Evolutionary conservation across 768 basidiomycete species (phyloP).

Genomic region (Kwoniella dejecticola): DNA sequence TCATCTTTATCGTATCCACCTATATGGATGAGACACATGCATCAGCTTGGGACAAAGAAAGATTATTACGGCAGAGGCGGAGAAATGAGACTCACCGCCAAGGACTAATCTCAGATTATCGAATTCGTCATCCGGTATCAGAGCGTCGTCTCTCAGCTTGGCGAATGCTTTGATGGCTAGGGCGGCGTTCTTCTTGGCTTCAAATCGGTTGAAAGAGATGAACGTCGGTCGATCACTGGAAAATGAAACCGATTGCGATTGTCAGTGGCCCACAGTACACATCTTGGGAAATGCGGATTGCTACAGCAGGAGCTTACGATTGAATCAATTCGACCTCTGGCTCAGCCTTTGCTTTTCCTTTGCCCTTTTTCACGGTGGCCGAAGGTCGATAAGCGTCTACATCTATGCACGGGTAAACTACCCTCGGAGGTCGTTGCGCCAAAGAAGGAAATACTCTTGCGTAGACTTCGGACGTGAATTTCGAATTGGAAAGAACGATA

Average conservation of each 20-base stretch:
- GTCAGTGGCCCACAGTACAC: too few species aligned
- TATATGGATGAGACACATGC: constrained; percentile 43
- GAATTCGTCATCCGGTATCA: constrained; percentile 31
- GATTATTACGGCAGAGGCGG: background rate
- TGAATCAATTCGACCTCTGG: constrained; percentile 53
- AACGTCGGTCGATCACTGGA: constrained; percentile 69
- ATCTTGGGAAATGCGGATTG: background rate
- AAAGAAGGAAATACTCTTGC: constrained; percentile 73
- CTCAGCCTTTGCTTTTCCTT: constrained; percentile 55
- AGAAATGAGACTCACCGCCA: constrained; percentile 64
- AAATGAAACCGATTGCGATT: too few species aligned
- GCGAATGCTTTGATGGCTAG: constrained; percentile 82
- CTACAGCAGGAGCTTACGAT: constrained; percentile 35
- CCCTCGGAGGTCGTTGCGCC: constrained; percentile 61
- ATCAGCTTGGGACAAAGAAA: background rate
- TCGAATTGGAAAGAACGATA: constrained; percentile 85
- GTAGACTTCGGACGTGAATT: constrained; percentile 83
- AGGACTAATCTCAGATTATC: constrained; percentile 69
- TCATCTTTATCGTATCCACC: constrained; percentile 90
- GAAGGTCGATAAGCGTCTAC: constrained; percentile 66
- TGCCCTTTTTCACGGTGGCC: constrained; percentile 55
- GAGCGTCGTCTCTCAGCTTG: constrained; percentile 54
- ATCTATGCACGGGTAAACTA: constrained; percentile 97
- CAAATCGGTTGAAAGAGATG: constrained; percentile 87
- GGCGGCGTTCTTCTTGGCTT: constrained; percentile 86